phyloP scores from a whole-genome alignment of 441 rosid species.

The Croton laevigatus region DNA sequence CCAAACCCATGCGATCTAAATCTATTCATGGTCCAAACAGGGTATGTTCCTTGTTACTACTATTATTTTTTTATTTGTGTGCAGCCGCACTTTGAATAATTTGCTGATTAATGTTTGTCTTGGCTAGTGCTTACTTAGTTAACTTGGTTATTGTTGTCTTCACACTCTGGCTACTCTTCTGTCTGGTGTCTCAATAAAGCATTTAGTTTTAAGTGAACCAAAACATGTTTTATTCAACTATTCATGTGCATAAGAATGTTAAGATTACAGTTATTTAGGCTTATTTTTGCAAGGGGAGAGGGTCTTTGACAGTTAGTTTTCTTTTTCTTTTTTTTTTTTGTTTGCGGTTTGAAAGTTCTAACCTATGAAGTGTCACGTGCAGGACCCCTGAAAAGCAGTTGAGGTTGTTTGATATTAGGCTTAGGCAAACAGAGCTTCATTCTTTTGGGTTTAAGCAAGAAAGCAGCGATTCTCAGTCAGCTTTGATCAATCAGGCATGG shows the following conservation, averaged over 20 bases:
- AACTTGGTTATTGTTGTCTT: not conserved
- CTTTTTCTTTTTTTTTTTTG: too few relatives aligned
- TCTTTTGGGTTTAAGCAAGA: constrained; percentile 94
- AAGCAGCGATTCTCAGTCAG: constrained; percentile 90
- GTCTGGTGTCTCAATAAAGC: not conserved
- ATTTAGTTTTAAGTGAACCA: not conserved
- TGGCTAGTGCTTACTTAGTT: not conserved
- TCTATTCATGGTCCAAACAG: constrained; percentile 94
- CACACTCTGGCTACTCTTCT: not conserved
- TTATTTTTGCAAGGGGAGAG: not conserved
- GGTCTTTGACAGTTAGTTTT: not conserved
- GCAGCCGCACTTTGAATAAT: not conserved
- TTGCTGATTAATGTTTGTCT: constrained; percentile 1
- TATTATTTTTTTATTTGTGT: constrained; percentile 3
- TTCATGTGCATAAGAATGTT: not conserved
- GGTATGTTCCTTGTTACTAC: constrained; percentile 43
- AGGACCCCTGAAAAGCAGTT: constrained; percentile 84
- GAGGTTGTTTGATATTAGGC: constrained; percentile 67
- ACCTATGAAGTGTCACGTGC: constrained; percentile 22
- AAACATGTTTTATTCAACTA: not conserved
- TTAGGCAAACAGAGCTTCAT: constrained; percentile 76
- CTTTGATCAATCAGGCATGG: constrained; percentile 89
- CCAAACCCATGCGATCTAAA: constrained; percentile 92
- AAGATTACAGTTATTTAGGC: not conserved
- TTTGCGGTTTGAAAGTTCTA: constrained; percentile 9